A percentile compares a stretch with the other conserved stretches of the same genome.
Conservation (phyloP, 1,139 yeast genomes). For the Diutina siamensis region DNA sequence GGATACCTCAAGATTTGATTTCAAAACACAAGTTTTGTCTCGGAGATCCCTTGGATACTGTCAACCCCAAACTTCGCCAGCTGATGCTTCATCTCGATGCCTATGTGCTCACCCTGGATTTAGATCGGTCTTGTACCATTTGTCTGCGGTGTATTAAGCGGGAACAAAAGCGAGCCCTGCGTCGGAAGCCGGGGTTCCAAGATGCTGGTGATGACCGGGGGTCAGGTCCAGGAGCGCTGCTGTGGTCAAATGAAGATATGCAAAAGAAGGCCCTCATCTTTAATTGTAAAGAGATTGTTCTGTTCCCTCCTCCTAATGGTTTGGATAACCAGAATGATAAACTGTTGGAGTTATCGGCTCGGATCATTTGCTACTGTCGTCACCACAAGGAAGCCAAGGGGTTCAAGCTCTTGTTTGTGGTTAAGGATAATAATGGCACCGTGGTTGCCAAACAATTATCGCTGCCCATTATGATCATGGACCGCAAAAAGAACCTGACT, state of each 20-base stretch:
- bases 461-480: conserved; percentile 79
- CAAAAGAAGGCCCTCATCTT: conserved; percentile 77
- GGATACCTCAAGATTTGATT: conserved; percentile 76
- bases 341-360: conserved; percentile 62
- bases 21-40: conserved; percentile 76
- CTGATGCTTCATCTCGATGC: conserved; percentile 55
- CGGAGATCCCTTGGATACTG: conserved; percentile 30
- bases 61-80: conserved; percentile 35
- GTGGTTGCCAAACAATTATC: conserved; percentile 67
- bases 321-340: conserved; percentile 20
- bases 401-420: conserved; percentile 59
- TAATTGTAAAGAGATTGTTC: conserved; percentile 78
- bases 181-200: conserved; percentile 56
- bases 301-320: conserved; percentile 57
- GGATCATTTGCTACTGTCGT: conserved; percentile 91
- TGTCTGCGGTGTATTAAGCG: conserved; percentile 84
- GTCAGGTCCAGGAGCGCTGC: conserved; percentile 11
- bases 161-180: conserved; percentile 86
- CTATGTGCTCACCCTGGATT: conserved; percentile 48
- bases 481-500: conserved; percentile 56
- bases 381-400: conserved; percentile 85
- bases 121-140: conserved; percentile 52
- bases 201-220: conserved; percentile 28
- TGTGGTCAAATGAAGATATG: conserved; percentile 67
- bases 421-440: conserved; percentile 47